These are phyloP conservation scores for Microglena sp. DNA, from an alignment of 139 green algal genomes.

Conservation along the genomic window DNA sequence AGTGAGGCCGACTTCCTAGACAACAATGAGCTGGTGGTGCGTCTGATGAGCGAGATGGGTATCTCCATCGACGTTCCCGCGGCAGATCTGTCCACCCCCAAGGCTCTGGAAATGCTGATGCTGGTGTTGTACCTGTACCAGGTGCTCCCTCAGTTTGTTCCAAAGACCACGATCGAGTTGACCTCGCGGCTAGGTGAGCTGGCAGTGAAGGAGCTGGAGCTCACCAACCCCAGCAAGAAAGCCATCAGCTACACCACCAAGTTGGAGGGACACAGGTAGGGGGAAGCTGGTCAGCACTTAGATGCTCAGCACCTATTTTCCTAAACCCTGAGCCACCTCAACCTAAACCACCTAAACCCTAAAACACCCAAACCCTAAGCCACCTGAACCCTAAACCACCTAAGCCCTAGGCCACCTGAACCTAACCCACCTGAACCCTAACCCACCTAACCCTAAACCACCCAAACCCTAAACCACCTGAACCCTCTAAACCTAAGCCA, in stretches of 20 bases:
- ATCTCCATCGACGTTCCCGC: slow-evolving; percentile 39
- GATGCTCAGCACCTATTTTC: no score
- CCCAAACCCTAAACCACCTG: no score
- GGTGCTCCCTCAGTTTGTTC: slow-evolving; percentile 44
- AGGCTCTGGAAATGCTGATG: slow-evolving; percentile 43
- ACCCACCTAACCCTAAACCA: no score
- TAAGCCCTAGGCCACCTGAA: no score
- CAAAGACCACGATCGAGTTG: slow-evolving; percentile 49
- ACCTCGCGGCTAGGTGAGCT: slow-evolving; percentile 42
- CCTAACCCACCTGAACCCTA: no score
- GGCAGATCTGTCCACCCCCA: slow-evolving; percentile 34
- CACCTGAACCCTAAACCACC: no score
- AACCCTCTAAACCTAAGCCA: no score
- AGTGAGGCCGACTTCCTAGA: slow-evolving; percentile 9
- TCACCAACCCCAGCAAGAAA: slow-evolving; percentile 56
- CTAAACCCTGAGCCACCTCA: no score
- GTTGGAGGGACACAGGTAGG: slow-evolving; percentile 52
- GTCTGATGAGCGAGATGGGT: slow-evolving; percentile 35
- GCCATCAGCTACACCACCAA: slow-evolving; percentile 52
- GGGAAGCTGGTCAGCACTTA: no score
- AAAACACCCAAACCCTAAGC: no score
- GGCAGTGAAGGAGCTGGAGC: slow-evolving; percentile 52
- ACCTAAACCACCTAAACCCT: no score
- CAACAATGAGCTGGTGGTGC: slow-evolving; percentile 17
- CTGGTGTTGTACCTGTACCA: slow-evolving; percentile 55